Percentiles rank a stretch among this genome's conserved stretches.
phyloP scores from a whole-genome alignment of 202 grass and related monocot species.

The Panicum virgatum region DNA sequence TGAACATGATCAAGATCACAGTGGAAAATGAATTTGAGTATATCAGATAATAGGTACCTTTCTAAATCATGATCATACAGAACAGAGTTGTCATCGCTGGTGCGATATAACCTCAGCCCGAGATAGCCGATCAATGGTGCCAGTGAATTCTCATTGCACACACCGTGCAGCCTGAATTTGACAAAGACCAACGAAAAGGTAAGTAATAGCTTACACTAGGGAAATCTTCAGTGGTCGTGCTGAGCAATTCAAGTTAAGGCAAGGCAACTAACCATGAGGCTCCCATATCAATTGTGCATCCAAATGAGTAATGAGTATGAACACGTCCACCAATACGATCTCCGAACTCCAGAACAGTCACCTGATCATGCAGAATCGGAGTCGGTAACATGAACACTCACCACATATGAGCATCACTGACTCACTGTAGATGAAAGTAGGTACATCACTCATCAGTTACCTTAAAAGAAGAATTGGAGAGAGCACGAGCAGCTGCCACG shows the following conservation, averaged over 20 bases:
- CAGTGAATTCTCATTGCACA: constrained; percentile 75
- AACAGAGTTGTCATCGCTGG: constrained; percentile 79
- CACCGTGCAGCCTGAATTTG: constrained; percentile 64
- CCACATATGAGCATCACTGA: neutral
- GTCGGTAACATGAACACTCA: neutral
- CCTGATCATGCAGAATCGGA: constrained; percentile 1
- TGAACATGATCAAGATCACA: neutral
- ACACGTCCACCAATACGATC: constrained; percentile 61
- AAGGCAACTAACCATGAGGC: constrained; percentile 67
- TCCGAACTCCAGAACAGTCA: constrained; percentile 64
- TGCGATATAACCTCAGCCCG: constrained; percentile 65
- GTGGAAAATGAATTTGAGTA: neutral
- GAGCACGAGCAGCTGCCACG: constrained; percentile 55
- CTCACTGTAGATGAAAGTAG: neutral
- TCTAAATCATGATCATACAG: too few species aligned
- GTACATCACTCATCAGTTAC: too few species aligned
- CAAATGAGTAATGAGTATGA: constrained; percentile 63
- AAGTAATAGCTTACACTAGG: neutral
- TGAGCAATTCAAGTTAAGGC: neutral
- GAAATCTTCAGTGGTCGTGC: neutral
- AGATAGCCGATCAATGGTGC: constrained; percentile 66
- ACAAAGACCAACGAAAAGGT: neutral
- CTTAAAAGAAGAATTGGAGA: constrained; percentile 65
- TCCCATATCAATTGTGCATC: constrained; percentile 77
- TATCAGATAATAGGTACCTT: too few species aligned